These are phyloP conservation scores for Aspergillus conjunctus DNA, from an alignment of 495 filamentous ascomycete genomes.

Conservation along the genomic window DNA sequence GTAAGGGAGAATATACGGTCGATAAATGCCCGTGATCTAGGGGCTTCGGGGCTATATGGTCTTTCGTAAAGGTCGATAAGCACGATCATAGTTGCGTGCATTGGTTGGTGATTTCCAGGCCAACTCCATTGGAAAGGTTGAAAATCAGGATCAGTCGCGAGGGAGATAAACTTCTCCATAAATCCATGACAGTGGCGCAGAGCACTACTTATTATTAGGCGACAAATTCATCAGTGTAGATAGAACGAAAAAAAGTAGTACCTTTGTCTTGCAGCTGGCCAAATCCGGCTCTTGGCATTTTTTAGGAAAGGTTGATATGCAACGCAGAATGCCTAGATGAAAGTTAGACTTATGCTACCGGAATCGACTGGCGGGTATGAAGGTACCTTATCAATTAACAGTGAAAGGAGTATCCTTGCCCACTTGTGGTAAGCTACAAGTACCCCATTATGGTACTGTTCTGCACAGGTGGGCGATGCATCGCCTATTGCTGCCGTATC, in stretches of 20 bases:
- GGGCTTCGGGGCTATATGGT: slow-evolving; percentile 51
- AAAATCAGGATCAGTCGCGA: slow-evolving; percentile 54
- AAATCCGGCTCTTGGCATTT: slow-evolving; percentile 56
- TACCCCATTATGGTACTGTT: slow-evolving; percentile 50
- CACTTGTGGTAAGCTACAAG: slow-evolving; percentile 52
- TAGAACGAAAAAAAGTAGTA: slow-evolving; percentile 19
- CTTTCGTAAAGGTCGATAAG: slow-evolving; percentile 58
- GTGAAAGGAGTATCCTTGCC: slow-evolving; percentile 46
- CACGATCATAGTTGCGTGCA: slow-evolving; percentile 61
- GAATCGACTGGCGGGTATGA: background rate
- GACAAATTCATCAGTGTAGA: background rate
- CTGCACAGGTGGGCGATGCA: slow-evolving; percentile 38
- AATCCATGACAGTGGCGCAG: slow-evolving; percentile 58
- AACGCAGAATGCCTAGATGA: slow-evolving; percentile 50
- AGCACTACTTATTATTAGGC: slow-evolving; percentile 40
- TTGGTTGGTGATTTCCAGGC: slow-evolving; percentile 59
- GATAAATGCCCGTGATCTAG: slow-evolving; percentile 51
- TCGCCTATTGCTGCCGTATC: slow-evolving; percentile 43
- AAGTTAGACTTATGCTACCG: background rate
- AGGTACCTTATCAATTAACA: slow-evolving; percentile 50
- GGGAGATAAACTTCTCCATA: slow-evolving; percentile 56
- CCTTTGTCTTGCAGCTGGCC: slow-evolving; percentile 56
- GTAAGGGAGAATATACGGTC: slow-evolving; percentile 56
- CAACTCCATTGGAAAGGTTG: slow-evolving; percentile 62
- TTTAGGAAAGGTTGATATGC: slow-evolving; percentile 59